These are phyloP conservation scores for Cyberlindnera lachancei DNA, from an alignment of 805 yeast species.

Conservation along the genomic window DNA sequence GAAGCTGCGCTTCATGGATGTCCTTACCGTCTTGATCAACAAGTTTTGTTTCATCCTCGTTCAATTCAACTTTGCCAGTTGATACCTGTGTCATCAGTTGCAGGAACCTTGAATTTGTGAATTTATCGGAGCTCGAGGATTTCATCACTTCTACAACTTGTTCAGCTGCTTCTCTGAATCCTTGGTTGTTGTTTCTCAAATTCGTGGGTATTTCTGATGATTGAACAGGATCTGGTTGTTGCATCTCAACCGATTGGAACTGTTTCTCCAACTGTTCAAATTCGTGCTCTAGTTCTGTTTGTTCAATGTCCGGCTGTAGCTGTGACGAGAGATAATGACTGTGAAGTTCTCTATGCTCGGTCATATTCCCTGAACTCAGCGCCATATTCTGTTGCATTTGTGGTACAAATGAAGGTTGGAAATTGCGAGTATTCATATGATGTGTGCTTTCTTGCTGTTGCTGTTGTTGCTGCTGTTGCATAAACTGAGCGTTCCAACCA, in stretches of 20 bases:
- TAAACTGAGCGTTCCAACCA: constrained; percentile 17
- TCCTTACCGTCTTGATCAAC: constrained; percentile 20
- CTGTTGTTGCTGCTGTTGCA: constrained; percentile 5
- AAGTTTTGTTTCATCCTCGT: constrained; percentile 18
- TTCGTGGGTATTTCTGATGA: constrained; percentile 1
- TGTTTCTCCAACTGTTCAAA: constrained; percentile 11
- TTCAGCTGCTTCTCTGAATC: constrained; percentile 21
- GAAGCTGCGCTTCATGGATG: constrained; percentile 11
- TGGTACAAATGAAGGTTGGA: constrained; percentile 9
- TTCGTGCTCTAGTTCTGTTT: constrained; percentile 11
- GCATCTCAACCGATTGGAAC: constrained; percentile 8
- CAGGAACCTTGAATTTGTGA: constrained; percentile 21
- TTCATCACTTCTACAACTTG: constrained; percentile 21
- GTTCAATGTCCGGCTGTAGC: constrained; percentile 9
- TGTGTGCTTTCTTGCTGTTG: constrained; percentile 1
- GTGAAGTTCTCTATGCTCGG: constrained; percentile 21
- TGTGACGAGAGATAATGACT: constrained; percentile 8
- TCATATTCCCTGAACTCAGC: constrained; percentile 5
- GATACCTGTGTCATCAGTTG: constrained; percentile 20
- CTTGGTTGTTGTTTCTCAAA: constrained; percentile 7
- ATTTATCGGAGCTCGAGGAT: constrained; percentile 12
- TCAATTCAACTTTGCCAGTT: constrained; percentile 18
- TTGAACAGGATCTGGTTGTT: constrained; percentile 1
- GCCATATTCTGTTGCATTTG: constrained; percentile 7
- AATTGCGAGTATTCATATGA: constrained; percentile 1